Conservation (phyloP, 208 protist genomes). For the Angomonas ambiguus region DNA sequence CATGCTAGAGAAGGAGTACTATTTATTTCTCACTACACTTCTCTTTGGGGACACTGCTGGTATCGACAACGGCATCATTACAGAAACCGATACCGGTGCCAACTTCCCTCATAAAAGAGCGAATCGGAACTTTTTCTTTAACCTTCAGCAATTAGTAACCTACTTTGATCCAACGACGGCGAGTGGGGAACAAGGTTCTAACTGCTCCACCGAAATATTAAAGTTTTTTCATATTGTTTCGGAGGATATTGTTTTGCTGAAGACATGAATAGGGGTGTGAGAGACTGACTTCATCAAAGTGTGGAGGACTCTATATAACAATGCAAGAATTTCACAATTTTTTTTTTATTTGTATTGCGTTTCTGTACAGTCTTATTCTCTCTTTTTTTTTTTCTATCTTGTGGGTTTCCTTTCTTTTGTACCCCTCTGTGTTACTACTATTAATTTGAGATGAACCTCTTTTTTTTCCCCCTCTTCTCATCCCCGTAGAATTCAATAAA, state of each 20-base stretch:
- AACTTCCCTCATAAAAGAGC: no score
- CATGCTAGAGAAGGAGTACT: background rate
- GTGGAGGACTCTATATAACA: no score
- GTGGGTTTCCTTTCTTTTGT: no score
- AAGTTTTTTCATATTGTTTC: background rate
- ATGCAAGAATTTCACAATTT: no score
- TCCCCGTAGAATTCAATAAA: no score
- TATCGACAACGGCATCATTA: background rate
- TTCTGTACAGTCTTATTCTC: no score
- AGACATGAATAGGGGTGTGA: background rate
- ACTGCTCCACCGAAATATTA: background rate
- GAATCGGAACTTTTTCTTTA: background rate
- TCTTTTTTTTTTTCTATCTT: no score
- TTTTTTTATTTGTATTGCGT: background rate
- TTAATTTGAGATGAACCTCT: no score
- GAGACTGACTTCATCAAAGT: background rate
- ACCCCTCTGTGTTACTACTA: no score
- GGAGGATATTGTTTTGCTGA: background rate
- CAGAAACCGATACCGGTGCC: no score
- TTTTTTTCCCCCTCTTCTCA: no score
- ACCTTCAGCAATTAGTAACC: background rate
- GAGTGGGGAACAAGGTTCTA: background rate
- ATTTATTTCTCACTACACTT: conserved; percentile 3
- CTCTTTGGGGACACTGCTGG: background rate
- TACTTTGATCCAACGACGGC: background rate